Base-by-base conservation (phyloP, 495 filamentous ascomycete genomes). In the Sordaria brevicollis region DNA sequence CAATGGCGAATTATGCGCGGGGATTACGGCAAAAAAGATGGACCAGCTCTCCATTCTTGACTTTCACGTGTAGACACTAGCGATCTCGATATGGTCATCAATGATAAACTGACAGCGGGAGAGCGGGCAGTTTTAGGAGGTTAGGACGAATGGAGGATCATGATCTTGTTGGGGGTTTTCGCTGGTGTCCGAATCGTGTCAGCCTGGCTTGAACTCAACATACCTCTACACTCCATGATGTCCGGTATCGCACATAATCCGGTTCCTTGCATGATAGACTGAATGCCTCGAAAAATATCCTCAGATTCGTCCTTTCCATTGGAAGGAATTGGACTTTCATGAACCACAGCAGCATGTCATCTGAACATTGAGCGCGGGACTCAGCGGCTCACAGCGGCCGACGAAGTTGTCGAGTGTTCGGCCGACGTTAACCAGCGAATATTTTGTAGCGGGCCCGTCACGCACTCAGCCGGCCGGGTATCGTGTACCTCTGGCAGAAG, bases 401-500 rank as follows among this genome's bases (percentile, higher is more conserved):
- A 57, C 21, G n/a, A n/a, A n/a, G n/a, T n/a, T n/a, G n/a, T n/a
- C n/a, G n/a, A n/a, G n/a, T 35, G 17, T 62, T 33, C 29, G 13
- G 34, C 35, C 25, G 41, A n/a, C 31, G 37, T 38, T 34, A 66
- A 65, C 33, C 10, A 4, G 8, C 8, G 3, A 4, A 62, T 76
- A 72, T 78, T 77, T 31, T 78, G 76, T 78, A 74, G 65, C 31
- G 35, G 10, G 15, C 29, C 29, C 9, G 17, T 19, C 13, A 7
- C 5, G 17, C 17, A 25, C 5, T 36, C 68, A 68, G 49, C 70
- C 69, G 68, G 41, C 5, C 35, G 35, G 43, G 76, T 78, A 78
- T 70, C 66, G 10, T 7, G 54, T 74, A 76, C 76, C 41, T 62
- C 4, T 62, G 49, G 29, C 2, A 62, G 6, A 62, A 62, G 49